Conservation (phyloP, 1,139 yeast species). For the Candida mesenterica region DNA sequence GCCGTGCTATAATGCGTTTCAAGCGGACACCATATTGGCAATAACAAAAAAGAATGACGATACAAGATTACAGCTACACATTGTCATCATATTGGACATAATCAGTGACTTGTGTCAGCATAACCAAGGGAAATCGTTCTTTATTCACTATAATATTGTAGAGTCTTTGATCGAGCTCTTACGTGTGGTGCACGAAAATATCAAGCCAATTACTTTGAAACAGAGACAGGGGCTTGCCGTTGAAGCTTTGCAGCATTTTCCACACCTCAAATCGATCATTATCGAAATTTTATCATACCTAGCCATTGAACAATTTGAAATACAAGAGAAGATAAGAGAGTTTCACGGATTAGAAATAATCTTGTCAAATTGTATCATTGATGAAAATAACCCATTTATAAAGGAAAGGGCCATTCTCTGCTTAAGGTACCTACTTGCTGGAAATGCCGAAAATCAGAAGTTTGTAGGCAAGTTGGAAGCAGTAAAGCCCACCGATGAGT, state of each 20-base stretch:
- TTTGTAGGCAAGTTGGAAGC: conserved; percentile 60
- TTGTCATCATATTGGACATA: conserved; percentile 40
- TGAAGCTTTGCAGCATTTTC: conserved; percentile 38
- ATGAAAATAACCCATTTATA: conserved; percentile 83
- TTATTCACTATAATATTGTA: conserved; percentile 51
- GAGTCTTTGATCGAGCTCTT: conserved; percentile 45
- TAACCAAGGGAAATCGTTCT: conserved; percentile 51
- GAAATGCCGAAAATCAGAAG: conserved; percentile 66
- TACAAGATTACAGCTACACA: conserved; percentile 5
- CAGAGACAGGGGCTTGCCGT: conserved; percentile 6
- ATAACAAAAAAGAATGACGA: conserved; percentile 5
- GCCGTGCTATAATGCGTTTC: conserved; percentile 32
- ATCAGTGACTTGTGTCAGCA: conserved; percentile 50
- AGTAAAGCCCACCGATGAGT: conserved; percentile 30
- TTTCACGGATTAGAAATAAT: conserved; percentile 69
- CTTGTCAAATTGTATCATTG: conserved; percentile 80
- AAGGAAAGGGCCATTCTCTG: conserved; percentile 84
- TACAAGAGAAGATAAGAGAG: conserved; percentile 68
- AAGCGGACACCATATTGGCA: conserved; percentile 7
- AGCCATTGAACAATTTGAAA: conserved; percentile 46
- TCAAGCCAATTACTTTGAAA: conserved; percentile 21
- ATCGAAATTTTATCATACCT: conserved; percentile 62
- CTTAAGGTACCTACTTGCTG: conserved; percentile 61
- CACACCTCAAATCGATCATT: conserved; percentile 58
- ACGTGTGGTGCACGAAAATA: conserved; percentile 47